A percentile compares a stretch with the other conserved stretches of the same genome.
These are phyloP conservation scores for Obelidium mucronatum DNA, from an alignment of 192 early-diverging fungal species.

Conservation along the genomic window DNA sequence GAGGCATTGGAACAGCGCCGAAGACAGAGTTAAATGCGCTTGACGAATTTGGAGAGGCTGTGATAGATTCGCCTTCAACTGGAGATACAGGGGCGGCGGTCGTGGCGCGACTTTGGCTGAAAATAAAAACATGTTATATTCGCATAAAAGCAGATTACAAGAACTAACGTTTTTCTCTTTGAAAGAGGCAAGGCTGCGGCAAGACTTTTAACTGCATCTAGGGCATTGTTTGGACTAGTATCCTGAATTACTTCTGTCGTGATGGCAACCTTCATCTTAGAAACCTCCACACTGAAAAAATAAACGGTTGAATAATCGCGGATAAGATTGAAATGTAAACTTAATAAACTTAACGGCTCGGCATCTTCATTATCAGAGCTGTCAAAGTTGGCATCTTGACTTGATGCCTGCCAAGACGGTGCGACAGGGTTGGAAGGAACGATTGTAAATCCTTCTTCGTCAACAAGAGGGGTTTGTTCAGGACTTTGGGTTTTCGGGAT, in stretches of 20 bases:
- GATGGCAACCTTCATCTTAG: constrained; percentile 47
- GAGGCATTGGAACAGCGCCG: background rate
- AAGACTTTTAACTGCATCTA: constrained; percentile 37
- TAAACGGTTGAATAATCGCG: too few species aligned
- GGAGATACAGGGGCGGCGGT: too few species aligned
- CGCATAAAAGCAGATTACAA: background rate
- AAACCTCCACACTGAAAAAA: background rate
- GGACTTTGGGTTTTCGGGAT: background rate
- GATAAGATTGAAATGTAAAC: too few species aligned
- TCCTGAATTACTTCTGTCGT: constrained; percentile 42
- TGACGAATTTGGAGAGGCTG: background rate
- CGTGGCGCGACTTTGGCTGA: too few species aligned
- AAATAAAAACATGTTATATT: background rate
- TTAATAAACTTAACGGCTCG: too few species aligned
- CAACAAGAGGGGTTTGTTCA: constrained; percentile 28
- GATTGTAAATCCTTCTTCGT: constrained; percentile 51
- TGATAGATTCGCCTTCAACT: too few species aligned
- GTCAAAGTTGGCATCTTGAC: constrained; percentile 34
- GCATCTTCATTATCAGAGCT: constrained; percentile 24
- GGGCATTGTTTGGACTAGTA: constrained; percentile 31
- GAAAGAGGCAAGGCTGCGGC: constrained; percentile 27
- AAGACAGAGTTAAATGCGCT: background rate
- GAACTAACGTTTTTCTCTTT: constrained; percentile 25
- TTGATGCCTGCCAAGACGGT: constrained; percentile 18
- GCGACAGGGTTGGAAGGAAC: constrained; percentile 20